Percentiles rank a stretch among this genome's conserved stretches.
These are phyloP conservation scores for Avicennia marina DNA, from an alignment of 257 asterid species.

Conservation along the genomic window DNA sequence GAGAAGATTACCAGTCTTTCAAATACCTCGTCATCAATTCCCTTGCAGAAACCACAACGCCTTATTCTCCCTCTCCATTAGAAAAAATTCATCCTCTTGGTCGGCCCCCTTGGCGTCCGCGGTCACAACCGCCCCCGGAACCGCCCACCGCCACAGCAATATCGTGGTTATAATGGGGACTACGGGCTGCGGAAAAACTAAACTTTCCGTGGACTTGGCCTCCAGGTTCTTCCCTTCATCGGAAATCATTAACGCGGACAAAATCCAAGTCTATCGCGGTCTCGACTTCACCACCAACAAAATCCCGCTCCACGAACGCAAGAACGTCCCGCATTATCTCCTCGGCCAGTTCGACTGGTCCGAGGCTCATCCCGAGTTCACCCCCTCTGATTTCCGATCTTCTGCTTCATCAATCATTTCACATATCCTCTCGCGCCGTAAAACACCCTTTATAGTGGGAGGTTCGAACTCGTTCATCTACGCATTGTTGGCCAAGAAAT, in stretches of 20 bases:
- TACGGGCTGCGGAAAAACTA: constrained; percentile 61
- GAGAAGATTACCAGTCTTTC: no score
- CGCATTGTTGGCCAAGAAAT: constrained; percentile 33
- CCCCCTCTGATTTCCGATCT: constrained; percentile 36
- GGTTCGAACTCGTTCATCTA: constrained; percentile 69
- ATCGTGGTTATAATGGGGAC: constrained; percentile 52
- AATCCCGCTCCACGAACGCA: constrained; percentile 36
- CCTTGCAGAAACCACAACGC: no score
- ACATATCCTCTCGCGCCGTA: constrained; percentile 20
- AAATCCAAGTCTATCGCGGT: constrained; percentile 45
- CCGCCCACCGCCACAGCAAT: no score
- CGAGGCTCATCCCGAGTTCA: constrained; percentile 28
- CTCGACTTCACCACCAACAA: constrained; percentile 52
- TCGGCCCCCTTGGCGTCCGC: no score
- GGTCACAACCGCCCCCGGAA: no score
- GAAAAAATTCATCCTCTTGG: no score
- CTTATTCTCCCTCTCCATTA: no score
- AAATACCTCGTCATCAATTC: no score
- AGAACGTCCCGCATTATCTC: constrained; percentile 42
- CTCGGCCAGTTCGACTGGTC: constrained; percentile 39
- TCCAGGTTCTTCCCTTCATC: constrained; percentile 37
- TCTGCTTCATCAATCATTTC: constrained; percentile 24
- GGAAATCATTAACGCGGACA: constrained; percentile 62
- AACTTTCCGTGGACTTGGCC: constrained; percentile 50
- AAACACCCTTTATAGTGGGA: constrained; percentile 44